Percentiles rank a stretch among this genome's conserved stretches.
phyloP scores from a whole-genome alignment of 2,329 filamentous ascomycete genomes.

The Colletotrichum tamarilloi region DNA sequence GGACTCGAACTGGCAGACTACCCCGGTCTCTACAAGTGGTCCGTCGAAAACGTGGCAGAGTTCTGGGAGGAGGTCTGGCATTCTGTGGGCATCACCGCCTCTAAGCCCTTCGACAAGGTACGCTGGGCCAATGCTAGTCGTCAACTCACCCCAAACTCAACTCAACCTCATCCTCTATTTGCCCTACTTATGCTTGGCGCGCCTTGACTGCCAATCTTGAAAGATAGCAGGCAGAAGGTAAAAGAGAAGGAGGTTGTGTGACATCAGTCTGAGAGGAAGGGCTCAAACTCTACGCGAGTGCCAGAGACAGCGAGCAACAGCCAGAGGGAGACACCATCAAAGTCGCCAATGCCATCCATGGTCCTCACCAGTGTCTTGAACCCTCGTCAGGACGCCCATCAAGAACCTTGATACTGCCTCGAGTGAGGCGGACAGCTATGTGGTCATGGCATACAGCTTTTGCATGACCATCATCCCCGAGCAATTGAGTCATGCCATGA shows the following conservation, averaged over 20 bases:
- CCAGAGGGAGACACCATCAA: neutral
- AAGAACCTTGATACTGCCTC: conserved; percentile 13
- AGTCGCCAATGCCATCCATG: conserved; percentile 17
- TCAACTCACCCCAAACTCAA: conserved; percentile 14
- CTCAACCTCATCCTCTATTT: conserved; percentile 12
- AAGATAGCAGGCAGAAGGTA: neutral
- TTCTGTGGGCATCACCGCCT: conserved; percentile 80
- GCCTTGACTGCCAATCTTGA: conserved; percentile 14
- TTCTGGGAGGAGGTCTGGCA: conserved; percentile 93
- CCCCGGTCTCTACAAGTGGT: conserved; percentile 85
- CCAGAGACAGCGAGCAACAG: neutral
- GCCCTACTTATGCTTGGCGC: conserved; percentile 21
- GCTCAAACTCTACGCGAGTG: conserved; percentile 27
- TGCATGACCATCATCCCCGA: conserved; percentile 20
- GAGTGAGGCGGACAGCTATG: conserved; percentile 10
- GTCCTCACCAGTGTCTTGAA: conserved; percentile 32
- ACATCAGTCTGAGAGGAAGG: conserved; percentile 14
- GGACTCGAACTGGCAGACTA: conserved; percentile 73
- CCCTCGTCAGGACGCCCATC: conserved; percentile 22
- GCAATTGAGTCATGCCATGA: conserved; percentile 21
- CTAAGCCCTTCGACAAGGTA: conserved; percentile 70
- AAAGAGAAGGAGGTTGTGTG: neutral
- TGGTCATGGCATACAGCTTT: neutral
- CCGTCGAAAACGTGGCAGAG: conserved; percentile 75
- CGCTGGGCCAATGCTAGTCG: conserved; percentile 15